Evolutionary conservation across 2,329 filamentous ascomycete species (phyloP).

Genomic region (Diaporthe sp.): DNA sequence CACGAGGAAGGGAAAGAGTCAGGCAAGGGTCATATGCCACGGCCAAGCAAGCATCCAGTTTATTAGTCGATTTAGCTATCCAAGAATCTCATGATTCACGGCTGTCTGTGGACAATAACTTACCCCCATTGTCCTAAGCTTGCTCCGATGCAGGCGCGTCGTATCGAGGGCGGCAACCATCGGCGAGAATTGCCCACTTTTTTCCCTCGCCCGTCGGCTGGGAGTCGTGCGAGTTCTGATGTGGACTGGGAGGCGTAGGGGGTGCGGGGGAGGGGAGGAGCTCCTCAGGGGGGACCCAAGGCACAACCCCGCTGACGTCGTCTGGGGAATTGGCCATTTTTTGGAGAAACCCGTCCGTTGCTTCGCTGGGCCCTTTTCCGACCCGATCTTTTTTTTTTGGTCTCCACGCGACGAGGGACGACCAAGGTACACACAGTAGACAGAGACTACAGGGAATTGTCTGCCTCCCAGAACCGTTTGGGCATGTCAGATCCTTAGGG

Average conservation of each 20-base stretch:
- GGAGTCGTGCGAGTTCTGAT: neutral
- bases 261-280: neutral
- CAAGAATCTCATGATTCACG: neutral
- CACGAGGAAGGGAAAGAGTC: neutral
- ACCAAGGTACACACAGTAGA: neutral
- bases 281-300: neutral
- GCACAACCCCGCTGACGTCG: conserved; percentile 26
- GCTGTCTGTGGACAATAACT: neutral
- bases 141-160: conserved; percentile 23
- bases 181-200: conserved; percentile 33
- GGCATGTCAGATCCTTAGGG: neutral
- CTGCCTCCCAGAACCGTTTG: neutral
- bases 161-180: conserved; percentile 17
- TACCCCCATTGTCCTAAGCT: neutral
- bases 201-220: neutral
- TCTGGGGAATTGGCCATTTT: neutral
- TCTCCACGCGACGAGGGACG: neutral
- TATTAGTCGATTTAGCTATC: neutral
- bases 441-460: neutral
- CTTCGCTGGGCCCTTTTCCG: conserved; percentile 18
- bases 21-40: conserved; percentile 11
- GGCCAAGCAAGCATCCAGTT: neutral
- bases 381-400: neutral
- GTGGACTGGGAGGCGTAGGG: neutral
- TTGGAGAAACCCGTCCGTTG: conserved; percentile 12